A percentile compares a stretch with the other conserved stretches of the same genome.
Evolutionary conservation across 768 basidiomycete genomes (phyloP).

Genomic region (Hygrocybe coccinea): DNA sequence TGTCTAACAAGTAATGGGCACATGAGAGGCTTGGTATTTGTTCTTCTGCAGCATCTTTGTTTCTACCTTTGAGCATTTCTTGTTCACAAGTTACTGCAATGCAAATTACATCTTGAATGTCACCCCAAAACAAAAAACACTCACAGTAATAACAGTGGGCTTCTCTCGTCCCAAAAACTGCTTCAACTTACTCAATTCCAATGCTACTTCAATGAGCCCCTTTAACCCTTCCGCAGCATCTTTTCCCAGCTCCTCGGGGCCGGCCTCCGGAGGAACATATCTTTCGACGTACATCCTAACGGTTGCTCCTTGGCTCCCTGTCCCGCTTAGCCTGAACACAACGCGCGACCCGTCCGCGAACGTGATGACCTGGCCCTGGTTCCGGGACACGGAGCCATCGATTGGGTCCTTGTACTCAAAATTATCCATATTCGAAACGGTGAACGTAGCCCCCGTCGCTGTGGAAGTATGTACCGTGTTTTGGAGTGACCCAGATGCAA

Average conservation of each 20-base stretch:
- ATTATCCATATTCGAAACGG: conserved; percentile 70
- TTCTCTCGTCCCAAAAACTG: conserved; percentile 81
- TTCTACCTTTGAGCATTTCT: no score
- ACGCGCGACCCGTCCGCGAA: conserved; percentile 92
- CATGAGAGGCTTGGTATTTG: no score
- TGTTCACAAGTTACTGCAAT: no score
- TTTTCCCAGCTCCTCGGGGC: conserved; percentile 63
- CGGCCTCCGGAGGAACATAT: conserved; percentile 68
- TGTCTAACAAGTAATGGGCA: no score
- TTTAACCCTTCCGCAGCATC: conserved; percentile 86
- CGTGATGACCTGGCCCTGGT: conserved; percentile 91
- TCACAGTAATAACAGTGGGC: conserved; percentile 94
- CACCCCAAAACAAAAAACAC: conserved; percentile 18
- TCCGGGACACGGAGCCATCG: conserved; percentile 85
- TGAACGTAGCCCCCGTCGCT: conserved; percentile 67
- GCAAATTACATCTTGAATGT: no score
- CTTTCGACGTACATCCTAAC: conserved; percentile 95
- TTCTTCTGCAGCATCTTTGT: no score
- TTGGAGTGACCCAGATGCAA: conserved; percentile 63
- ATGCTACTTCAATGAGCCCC: conserved; percentile 92
- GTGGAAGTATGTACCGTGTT: conserved; percentile 63
- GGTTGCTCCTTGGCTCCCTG: conserved; percentile 93
- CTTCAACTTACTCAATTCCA: conserved; percentile 78
- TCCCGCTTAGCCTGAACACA: conserved; percentile 94
- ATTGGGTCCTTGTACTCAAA: conserved; percentile 99